Evolutionary conservation across 1,284 basidiomycete species (phyloP), one percentile per base, ranked within the genome.

Genomic region (Ustilago trichophora): DNA sequence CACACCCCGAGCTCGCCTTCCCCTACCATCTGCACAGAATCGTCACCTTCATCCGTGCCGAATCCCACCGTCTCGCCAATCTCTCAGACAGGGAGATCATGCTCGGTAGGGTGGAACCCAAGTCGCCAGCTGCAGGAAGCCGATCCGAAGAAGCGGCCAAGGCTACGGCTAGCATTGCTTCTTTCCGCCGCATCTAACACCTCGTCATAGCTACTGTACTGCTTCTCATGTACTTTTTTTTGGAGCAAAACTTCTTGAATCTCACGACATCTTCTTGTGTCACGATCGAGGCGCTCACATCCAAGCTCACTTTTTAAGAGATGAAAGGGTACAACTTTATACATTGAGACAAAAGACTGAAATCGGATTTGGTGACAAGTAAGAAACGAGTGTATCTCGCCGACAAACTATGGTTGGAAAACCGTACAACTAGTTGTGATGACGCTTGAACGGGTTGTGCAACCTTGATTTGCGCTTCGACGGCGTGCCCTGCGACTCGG

Each of bases 21-120:
- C 74, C 76, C 2, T 59, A 89, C 78, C 85, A 90, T 35, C 89
- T 97, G 85, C 86, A 89, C 42, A 84, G 86, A 35, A 83, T 95
- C 16, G 89, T 91, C n/a, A 83, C 82, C 37, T 96, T 93, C 75
- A 83, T 93, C 26, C 85, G 93, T 50, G 84, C 87, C 64, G 94
- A 98, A 83, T 83, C 91, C 29, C 83, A 84, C 31, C 83, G 93
- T 37, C 83, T 97, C 21, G 90, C 93, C 74, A 77, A 78, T 24
- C 79, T 96, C 27, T 84, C 85, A 21, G 92, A 97, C 76, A 85
- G 87, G 48, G 85, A 86, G 47, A 85, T 96, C 47, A 83, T 90
- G 63, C 48, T 58, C n/a, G 68, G 68, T 10, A 49, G 43, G 12
- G 21, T 50, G 6, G 31, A 63, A 5, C 50, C 54, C 11, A 58